Percentiles rank a stretch among this genome's conserved stretches.
Evolutionary conservation across 148 eudicot species (phyloP).

Genomic region (Salicornia ramosissima): DNA sequence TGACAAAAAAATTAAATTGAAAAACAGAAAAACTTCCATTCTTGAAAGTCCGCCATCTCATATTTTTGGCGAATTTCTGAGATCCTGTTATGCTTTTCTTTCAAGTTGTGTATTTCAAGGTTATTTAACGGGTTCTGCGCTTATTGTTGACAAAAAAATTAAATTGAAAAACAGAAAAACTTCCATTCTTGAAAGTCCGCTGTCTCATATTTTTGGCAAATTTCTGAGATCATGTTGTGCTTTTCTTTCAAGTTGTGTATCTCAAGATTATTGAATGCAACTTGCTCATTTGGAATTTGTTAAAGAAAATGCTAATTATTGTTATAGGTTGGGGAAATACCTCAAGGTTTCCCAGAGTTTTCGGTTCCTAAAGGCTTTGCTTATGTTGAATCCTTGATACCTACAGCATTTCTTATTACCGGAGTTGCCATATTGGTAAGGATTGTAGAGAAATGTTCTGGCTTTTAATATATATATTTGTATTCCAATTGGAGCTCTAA

Average conservation of each 20-base stretch:
- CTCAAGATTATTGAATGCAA: background rate
- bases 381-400: conserved; percentile 64
- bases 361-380: conserved; percentile 74
- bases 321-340: conserved; percentile 94
- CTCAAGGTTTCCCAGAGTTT: conserved; percentile 88
- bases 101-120: too few species aligned
- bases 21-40: background rate
- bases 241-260: background rate
- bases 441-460: conserved; percentile 10
- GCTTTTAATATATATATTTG: background rate
- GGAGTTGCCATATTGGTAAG: conserved; percentile 95
- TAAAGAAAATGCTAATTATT: background rate
- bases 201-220: background rate
- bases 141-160: background rate
- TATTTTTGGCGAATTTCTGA: background rate
- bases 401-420: conserved; percentile 85
- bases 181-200: background rate
- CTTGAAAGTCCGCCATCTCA: background rate
- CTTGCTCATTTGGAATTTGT: background rate
- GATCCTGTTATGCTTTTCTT: background rate
- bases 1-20: background rate
- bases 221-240: background rate
- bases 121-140: background rate
- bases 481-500: conserved; percentile 13
- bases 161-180: background rate